These are phyloP conservation scores for Colletotrichum sp. DNA, from an alignment of 2,329 filamentous ascomycete species.

Conservation along the genomic window DNA sequence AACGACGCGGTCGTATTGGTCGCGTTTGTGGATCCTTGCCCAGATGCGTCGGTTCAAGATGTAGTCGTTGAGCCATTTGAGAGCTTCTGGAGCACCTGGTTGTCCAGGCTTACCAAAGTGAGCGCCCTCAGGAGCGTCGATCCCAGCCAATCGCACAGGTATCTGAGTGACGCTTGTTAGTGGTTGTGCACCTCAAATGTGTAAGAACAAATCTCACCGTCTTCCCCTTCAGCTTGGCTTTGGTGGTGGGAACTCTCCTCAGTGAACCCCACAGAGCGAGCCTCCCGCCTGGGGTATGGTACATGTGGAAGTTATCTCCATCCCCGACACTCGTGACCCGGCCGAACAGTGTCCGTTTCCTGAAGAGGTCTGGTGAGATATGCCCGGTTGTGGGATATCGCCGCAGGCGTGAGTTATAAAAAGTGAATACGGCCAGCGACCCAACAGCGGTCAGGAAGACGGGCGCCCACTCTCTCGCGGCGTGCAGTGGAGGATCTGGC, in stretches of 20 bases:
- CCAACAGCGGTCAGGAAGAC: conserved; percentile 48
- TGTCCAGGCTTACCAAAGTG: conserved; percentile 92
- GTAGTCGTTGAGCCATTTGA: conserved; percentile 78
- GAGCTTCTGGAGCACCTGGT: conserved; percentile 81
- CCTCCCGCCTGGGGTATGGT: conserved; percentile 91
- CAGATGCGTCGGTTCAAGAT: conserved; percentile 77
- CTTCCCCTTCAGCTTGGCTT: conserved; percentile 72
- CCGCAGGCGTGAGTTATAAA: conserved; percentile 80
- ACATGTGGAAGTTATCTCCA: conserved; percentile 94
- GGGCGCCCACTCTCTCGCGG: conserved; percentile 60
- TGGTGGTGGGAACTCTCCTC: conserved; percentile 73
- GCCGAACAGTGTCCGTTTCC: conserved; percentile 79
- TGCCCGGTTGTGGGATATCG: conserved; percentile 80
- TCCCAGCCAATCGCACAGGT: conserved; percentile 84
- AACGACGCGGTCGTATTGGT: conserved; percentile 93
- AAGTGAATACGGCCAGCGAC: conserved; percentile 55
- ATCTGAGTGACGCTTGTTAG: conserved; percentile 58
- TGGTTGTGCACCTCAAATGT: neutral
- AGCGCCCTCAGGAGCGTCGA: conserved; percentile 91
- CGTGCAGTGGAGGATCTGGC: conserved; percentile 44
- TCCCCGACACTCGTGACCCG: conserved; percentile 93
- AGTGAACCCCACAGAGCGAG: conserved; percentile 93
- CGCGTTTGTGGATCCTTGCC: conserved; percentile 80
- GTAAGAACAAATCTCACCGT: conserved; percentile 65
- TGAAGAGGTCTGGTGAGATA: conserved; percentile 77